Base-by-base conservation (phyloP, 1,139 yeast species). In the Zygoascus sp. region DNA sequence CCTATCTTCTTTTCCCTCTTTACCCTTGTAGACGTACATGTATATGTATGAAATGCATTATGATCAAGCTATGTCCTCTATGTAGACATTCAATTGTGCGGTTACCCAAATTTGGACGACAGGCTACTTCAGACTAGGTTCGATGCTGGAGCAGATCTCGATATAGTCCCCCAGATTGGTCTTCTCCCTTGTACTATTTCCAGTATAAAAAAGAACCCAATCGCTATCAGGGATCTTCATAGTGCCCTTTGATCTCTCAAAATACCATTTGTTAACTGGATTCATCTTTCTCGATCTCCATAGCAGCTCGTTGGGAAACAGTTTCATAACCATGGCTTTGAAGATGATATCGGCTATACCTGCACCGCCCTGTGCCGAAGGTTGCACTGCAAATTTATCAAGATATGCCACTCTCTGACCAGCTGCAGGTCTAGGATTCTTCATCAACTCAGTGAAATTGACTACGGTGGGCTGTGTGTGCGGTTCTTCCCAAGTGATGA, bases 181-280 rank as follows among this genome's bases (percentile, higher is more conserved):
- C 6, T 58, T 57, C 42, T 70, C 69, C 10, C 68, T 53, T 2
- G 66, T 58, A 22, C 59, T 63, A 32, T 69, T 74, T 0, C 90
- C 89, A 5, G 83, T 75, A 72, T 80, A 83, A 60, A 84, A 85
- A 52, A 82, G 67, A 54, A 79, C 74, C 94, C 94, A 84, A 23
- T 73, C 72, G 4, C 84, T 72, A 17, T 69, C 73, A 0, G 75
- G 74, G 19, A 72, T 60, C 43, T 77, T 74, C 50, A 79, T 64
- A 21, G 86, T 80, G 0, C 96, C 96, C 32, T 76, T 72, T 42
- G 96, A 83, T 53, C 98, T 73, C 58, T 92, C 97, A 65, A 90
- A 92, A 63, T 92, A 92, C 98, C 98, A 92, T 59, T 89, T 89
- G 68, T 92, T 92, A 3, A 92, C 97, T 0, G 97, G 96, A 61